Percentiles rank a stretch among this genome's conserved stretches.
Evolutionary conservation across 257 asterid species (phyloP).

Genomic region (Primulina tabacum): DNA sequence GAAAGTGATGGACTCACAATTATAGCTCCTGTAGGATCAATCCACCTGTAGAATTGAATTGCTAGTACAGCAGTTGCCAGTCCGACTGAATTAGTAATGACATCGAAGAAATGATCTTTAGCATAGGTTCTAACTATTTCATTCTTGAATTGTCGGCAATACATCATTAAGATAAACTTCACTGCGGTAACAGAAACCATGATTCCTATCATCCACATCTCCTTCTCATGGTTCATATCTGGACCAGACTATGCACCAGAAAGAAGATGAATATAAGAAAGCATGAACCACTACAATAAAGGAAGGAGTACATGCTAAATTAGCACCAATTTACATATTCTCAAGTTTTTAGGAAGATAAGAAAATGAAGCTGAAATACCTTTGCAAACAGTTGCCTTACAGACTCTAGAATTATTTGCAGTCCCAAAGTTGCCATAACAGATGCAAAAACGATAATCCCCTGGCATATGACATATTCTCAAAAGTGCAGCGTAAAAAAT

Average conservation of each 20-base stretch:
- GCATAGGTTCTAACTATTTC: constrained; percentile 85
- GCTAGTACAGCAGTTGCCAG: constrained; percentile 74
- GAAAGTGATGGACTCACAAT: constrained; percentile 45
- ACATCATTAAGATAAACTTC: constrained; percentile 72
- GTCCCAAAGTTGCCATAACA: constrained; percentile 89
- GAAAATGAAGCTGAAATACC: constrained; percentile 38
- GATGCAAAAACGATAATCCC: constrained; percentile 94
- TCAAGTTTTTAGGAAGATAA: neutral
- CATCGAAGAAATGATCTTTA: constrained; percentile 89
- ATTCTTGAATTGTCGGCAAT: constrained; percentile 77
- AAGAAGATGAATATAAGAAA: neutral
- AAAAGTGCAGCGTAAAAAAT: constrained; percentile 9
- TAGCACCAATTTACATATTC: constrained; percentile 6
- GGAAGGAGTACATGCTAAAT: constrained; percentile 16
- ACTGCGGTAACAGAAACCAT: constrained; percentile 83
- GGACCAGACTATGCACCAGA: constrained; percentile 50
- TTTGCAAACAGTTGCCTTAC: constrained; percentile 59
- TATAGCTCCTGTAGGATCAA: constrained; percentile 89
- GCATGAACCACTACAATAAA: neutral
- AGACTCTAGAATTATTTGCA: constrained; percentile 83
- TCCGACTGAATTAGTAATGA: constrained; percentile 82
- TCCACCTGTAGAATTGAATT: constrained; percentile 79
- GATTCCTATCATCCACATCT: constrained; percentile 90
- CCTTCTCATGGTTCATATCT: constrained; percentile 52
- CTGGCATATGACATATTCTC: constrained; percentile 40